Conservation (phyloP, 2,329 filamentous ascomycete species). For the Aspergillus melleus region DNA sequence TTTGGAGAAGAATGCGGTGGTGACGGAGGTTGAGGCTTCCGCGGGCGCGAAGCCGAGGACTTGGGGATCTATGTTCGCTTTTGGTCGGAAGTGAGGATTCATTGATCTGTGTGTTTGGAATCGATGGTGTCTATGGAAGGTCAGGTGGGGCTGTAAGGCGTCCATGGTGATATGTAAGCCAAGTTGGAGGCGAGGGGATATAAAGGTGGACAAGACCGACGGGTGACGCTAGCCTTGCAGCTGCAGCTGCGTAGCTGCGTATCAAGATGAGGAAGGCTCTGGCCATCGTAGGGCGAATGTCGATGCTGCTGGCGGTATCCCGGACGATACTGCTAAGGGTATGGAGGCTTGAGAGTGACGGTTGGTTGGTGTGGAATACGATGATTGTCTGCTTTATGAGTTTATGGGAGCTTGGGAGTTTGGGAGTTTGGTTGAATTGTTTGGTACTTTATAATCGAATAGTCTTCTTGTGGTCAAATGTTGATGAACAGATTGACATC, state of each 20-base stretch:
- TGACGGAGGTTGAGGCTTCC: neutral
- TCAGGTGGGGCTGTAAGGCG: too few species aligned
- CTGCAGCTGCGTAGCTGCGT: conserved; percentile 17
- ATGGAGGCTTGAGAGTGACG: neutral
- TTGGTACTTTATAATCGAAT: neutral
- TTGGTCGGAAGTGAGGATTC: neutral
- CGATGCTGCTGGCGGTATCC: conserved; percentile 32
- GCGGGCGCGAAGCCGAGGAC: neutral
- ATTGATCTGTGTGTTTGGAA: neutral
- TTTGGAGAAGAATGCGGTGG: conserved; percentile 5
- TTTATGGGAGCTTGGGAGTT: neutral
- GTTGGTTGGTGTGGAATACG: neutral
- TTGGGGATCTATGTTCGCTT: conserved; percentile 6
- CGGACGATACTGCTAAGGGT: conserved; percentile 30
- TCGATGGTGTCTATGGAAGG: neutral
- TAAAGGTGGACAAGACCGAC: conserved; percentile 59
- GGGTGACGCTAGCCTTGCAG: conserved; percentile 53
- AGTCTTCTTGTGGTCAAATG: too few species aligned
- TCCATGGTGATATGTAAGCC: too few species aligned
- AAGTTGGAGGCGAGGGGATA: too few species aligned
- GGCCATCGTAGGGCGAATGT: conserved; percentile 30
- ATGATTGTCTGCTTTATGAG: neutral
- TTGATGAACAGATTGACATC: too few species aligned
- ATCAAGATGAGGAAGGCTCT: conserved; percentile 31
- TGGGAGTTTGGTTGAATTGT: neutral